Percentiles rank a stretch among this genome's conserved stretches.
Evolutionary conservation across 2,329 filamentous ascomycete genomes (phyloP).

Genomic region (Alternaria metachromatica): DNA sequence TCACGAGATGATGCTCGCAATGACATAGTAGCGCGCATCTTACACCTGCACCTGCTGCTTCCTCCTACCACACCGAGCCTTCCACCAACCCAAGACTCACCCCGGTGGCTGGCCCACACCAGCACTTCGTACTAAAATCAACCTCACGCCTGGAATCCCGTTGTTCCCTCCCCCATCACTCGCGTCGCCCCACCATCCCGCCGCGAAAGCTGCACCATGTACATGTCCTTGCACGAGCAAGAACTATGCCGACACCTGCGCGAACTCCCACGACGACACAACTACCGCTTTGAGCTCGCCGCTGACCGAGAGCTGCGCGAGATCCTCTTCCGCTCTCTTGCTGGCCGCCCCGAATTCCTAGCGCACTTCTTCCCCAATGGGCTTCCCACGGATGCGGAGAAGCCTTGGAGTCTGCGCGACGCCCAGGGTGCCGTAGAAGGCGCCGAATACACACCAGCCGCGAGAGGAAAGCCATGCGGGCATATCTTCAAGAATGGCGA

Average conservation of each 20-base stretch:
- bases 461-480: slow-evolving; percentile 90
- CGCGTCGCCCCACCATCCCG: slow-evolving; percentile 19
- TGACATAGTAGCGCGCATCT: slow-evolving; percentile 23
- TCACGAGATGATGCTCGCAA: slow-evolving; percentile 5
- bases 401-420: slow-evolving; percentile 76
- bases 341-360: slow-evolving; percentile 76
- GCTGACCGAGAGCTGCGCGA: slow-evolving; percentile 76
- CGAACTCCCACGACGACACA: slow-evolving; percentile 74
- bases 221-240: slow-evolving; percentile 68
- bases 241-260: slow-evolving; percentile 84
- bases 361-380: slow-evolving; percentile 83
- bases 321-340: slow-evolving; percentile 86
- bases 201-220: slow-evolving; percentile 42
- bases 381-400: slow-evolving; percentile 60
- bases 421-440: slow-evolving; percentile 93
- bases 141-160: neutral
- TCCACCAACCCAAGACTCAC: neutral
- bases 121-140: neutral
- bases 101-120: slow-evolving; percentile 27
- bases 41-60: slow-evolving; percentile 10
- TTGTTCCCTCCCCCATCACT: neutral
- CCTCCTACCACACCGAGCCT: slow-evolving; percentile 9
- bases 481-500: slow-evolving; percentile 97
- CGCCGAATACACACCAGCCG: slow-evolving; percentile 91
- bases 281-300: slow-evolving; percentile 75